These are phyloP conservation scores for Euphorbia pulcherrima DNA, from an alignment of 345 rosid species.

Conservation along the genomic window DNA sequence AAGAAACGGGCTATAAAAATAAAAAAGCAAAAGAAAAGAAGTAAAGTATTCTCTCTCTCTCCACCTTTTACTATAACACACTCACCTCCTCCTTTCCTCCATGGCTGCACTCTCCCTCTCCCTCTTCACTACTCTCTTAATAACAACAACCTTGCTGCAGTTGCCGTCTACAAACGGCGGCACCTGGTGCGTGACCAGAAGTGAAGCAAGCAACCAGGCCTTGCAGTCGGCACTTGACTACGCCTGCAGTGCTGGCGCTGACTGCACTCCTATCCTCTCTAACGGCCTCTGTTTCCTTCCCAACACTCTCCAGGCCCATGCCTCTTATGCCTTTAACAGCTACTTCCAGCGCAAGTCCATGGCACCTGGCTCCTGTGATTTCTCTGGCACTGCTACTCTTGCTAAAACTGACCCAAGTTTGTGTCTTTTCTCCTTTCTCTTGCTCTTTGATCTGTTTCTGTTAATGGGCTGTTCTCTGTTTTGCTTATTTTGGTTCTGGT, in stretches of 20 bases:
- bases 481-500: background rate
- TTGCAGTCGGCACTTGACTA: slow-evolving; percentile 62
- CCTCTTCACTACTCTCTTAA: background rate
- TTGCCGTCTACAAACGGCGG: background rate
- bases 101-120: slow-evolving; percentile 4
- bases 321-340: slow-evolving; percentile 82
- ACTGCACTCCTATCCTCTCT: slow-evolving; percentile 54
- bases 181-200: slow-evolving; percentile 74
- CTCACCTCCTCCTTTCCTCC: background rate
- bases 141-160: too few species aligned
- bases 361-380: slow-evolving; percentile 81
- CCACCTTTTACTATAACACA: slow-evolving; percentile 4
- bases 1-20: background rate
- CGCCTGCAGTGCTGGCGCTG: slow-evolving; percentile 68
- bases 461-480: background rate
- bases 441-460: background rate
- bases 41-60: slow-evolving; percentile 12
- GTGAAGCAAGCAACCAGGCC: slow-evolving; percentile 55
- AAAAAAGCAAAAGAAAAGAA: slow-evolving; percentile 1
- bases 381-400: slow-evolving; percentile 64
- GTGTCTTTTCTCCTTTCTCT: background rate
- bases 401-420: slow-evolving; percentile 73
- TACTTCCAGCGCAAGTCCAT: slow-evolving; percentile 55
- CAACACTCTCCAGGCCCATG: slow-evolving; percentile 63
- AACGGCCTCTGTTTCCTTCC: slow-evolving; percentile 62